phyloP scores from a whole-genome alignment of 768 basidiomycete species.

The Naematelia aurantialba region DNA sequence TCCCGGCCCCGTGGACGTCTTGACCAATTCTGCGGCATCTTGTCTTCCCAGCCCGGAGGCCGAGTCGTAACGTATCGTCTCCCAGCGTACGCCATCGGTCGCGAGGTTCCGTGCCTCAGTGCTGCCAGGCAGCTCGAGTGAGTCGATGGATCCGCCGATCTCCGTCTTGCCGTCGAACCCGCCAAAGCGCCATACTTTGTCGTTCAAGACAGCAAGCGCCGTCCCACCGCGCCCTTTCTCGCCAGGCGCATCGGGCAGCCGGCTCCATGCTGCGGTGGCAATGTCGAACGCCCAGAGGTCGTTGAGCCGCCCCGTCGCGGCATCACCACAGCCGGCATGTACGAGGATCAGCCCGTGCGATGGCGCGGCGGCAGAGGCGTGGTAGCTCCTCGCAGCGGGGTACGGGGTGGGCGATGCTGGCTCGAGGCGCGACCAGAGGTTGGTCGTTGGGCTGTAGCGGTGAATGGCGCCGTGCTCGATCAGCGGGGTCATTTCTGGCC shows the following conservation, averaged over 20 bases:
- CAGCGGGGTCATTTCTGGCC: constrained; percentile 52
- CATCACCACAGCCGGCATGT: constrained; percentile 29
- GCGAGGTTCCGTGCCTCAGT: not conserved
- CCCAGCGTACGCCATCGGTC: not conserved
- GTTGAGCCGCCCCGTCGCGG: constrained; percentile 15
- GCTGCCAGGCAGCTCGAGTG: constrained; percentile 3
- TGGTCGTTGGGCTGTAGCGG: constrained; percentile 9
- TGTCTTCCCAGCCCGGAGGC: constrained; percentile 9
- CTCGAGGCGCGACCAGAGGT: constrained; percentile 9
- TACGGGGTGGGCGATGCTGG: not conserved
- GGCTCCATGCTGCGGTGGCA: constrained; percentile 6
- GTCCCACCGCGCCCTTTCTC: constrained; percentile 15
- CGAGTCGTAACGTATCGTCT: constrained; percentile 9
- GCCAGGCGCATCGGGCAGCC: constrained; percentile 19
- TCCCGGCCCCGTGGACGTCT: constrained; percentile 8
- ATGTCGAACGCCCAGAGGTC: constrained; percentile 30
- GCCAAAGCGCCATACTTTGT: constrained; percentile 22
- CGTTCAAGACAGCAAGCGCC: constrained; percentile 3
- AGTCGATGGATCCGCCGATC: constrained; percentile 22
- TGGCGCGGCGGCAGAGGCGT: constrained; percentile 16
- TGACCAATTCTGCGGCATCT: not conserved
- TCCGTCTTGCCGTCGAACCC: constrained; percentile 36
- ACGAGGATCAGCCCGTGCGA: constrained; percentile 11
- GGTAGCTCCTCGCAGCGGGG: constrained; percentile 23
- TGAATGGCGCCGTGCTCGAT: constrained; percentile 31